These are phyloP conservation scores for Paracamarosporium sp. DNA, from an alignment of 2,329 filamentous ascomycete species.

Conservation along the genomic window DNA sequence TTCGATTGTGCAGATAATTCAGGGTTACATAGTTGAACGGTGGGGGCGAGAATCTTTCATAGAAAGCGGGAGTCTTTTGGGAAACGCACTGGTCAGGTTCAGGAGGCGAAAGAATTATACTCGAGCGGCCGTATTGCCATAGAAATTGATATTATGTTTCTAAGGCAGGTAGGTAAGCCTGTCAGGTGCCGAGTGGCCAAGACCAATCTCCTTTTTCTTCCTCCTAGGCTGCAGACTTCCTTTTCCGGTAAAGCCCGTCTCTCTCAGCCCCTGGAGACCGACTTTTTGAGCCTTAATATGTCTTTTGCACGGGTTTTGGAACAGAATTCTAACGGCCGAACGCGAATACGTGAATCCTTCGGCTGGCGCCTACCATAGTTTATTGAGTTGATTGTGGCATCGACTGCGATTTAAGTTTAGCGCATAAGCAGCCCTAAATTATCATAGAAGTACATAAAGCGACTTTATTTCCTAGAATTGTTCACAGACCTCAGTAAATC, in stretches of 20 bases:
- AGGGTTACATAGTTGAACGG: no score
- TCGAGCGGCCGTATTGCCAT: no score
- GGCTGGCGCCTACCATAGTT: neutral
- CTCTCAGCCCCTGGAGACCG: neutral
- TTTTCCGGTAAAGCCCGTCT: neutral
- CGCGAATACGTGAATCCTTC: neutral
- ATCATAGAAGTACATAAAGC: neutral
- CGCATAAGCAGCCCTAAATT: neutral
- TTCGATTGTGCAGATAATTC: slow-evolving; percentile 27
- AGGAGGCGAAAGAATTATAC: no score
- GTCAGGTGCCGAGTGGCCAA: neutral
- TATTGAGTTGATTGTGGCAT: neutral
- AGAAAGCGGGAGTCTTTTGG: no score
- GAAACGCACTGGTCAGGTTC: no score
- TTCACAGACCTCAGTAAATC: neutral
- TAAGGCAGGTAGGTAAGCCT: no score
- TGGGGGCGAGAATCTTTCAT: no score
- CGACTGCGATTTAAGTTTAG: no score
- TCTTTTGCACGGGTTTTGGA: neutral
- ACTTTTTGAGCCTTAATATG: neutral
- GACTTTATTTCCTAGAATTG: neutral
- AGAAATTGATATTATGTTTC: no score
- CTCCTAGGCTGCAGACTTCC: slow-evolving; percentile 4
- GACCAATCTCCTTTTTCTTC: neutral
- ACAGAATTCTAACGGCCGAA: neutral